These are phyloP conservation scores for Pilatotrama ljubarskyi DNA, from an alignment of 768 basidiomycete species.

Conservation along the genomic window DNA sequence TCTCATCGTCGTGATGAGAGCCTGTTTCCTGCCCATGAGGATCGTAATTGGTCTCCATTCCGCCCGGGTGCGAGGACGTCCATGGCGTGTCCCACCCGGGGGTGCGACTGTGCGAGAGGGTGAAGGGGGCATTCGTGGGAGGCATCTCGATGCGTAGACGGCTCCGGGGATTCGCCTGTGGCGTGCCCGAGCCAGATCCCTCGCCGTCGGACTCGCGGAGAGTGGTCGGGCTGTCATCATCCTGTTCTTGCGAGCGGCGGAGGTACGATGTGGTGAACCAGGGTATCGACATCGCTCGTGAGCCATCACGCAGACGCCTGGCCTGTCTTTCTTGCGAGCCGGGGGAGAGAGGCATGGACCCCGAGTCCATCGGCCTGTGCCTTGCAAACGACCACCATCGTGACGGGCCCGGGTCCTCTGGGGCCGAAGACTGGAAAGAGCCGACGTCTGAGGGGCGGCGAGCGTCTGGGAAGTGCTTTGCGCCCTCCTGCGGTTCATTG, in stretches of 20 bases:
- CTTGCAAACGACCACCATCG: constrained; percentile 79
- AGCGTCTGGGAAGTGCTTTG: constrained; percentile 34
- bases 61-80: constrained; percentile 45
- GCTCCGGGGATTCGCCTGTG: constrained; percentile 8
- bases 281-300: constrained; percentile 44
- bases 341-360: constrained; percentile 19
- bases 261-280: constrained; percentile 47
- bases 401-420: constrained; percentile 33
- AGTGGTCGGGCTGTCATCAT: constrained; percentile 19
- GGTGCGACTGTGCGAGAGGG: constrained; percentile 54
- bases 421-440: constrained; percentile 50
- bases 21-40: neutral
- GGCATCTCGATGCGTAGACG: constrained; percentile 36
- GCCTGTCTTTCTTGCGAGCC: constrained; percentile 10
- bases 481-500: constrained; percentile 39
- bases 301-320: constrained; percentile 22
- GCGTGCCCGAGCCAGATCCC: neutral
- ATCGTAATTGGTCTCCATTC: neutral
- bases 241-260: constrained; percentile 29
- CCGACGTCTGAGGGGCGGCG: constrained; percentile 52
- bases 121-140: constrained; percentile 41
- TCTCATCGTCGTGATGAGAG: constrained; percentile 24
- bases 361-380: constrained; percentile 42
- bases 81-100: constrained; percentile 73
- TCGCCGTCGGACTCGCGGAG: constrained; percentile 12